These are phyloP conservation scores for Croton setiger DNA, from an alignment of 441 rosid genomes.

Conservation along the genomic window DNA sequence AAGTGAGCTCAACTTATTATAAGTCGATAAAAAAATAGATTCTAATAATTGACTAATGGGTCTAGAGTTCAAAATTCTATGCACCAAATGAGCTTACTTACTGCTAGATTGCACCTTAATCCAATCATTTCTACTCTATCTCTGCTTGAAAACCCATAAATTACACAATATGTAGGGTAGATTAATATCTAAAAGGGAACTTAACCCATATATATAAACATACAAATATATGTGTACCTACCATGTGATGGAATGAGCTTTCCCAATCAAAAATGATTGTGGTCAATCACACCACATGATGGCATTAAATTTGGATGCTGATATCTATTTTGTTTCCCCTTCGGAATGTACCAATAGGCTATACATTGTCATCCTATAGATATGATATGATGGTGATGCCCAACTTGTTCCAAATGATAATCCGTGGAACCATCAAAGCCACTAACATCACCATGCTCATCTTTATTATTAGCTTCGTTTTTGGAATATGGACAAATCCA, in stretches of 20 bases:
- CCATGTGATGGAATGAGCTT: slow-evolving; percentile 18
- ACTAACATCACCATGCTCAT: not conserved
- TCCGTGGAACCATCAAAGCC: not conserved
- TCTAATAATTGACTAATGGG: too few relatives aligned
- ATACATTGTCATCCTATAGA: not conserved
- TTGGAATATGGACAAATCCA: too few relatives aligned
- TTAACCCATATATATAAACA: too few relatives aligned
- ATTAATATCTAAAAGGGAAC: not conserved
- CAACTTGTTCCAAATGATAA: slow-evolving; percentile 1
- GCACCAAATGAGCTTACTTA: too few relatives aligned
- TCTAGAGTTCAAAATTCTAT: too few relatives aligned
- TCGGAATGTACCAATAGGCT: not conserved
- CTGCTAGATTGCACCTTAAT: too few relatives aligned
- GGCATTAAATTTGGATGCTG: slow-evolving; percentile 17
- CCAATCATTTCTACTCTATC: too few relatives aligned
- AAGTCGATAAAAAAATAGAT: too few relatives aligned
- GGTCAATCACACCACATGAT: slow-evolving; percentile 26
- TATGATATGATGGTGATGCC: not conserved
- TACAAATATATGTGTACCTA: not conserved
- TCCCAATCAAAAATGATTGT: slow-evolving; percentile 16
- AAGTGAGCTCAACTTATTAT: too few relatives aligned
- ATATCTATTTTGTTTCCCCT: not conserved
- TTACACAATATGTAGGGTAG: too few relatives aligned
- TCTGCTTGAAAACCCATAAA: too few relatives aligned
- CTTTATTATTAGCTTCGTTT: too few relatives aligned